Evolutionary conservation across 306 rosid species (phyloP), one percentile per base, ranked within the genome.

Genomic region (Biancaea sappan): DNA sequence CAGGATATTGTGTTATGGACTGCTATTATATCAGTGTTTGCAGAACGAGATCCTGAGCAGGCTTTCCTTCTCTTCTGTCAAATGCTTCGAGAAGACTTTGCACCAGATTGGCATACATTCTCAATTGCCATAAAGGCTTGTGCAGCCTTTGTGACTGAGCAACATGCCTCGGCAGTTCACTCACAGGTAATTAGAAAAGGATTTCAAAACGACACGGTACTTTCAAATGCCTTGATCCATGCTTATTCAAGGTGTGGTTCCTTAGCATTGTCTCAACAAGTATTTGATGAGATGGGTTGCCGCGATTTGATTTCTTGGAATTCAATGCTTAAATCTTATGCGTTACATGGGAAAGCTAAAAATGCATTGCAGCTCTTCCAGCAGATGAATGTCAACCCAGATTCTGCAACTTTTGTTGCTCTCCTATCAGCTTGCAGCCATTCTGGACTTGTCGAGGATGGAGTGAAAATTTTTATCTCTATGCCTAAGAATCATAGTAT

Each of bases 361-460:
- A 87, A 89, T 40, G 96, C 96, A 8, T 69, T 89, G 61, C 77
- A 83, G 58, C 87, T 94, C 62, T 94, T 89, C 75, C 72, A 68
- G 22, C 64, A 4, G 65, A 91, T 91, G 88, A 73, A 82, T 63
- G 2, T 84, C 16, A 32, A 7, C 34, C 94, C 98, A 41, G 97
- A 94, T 78, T 72, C 94, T 66, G 38, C 92, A 29, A 89, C 98
- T 48, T 91, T 94, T 46, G 94, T 94, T 16, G 84, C 98, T 26
- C 94, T 94, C 47, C 90, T 91, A 71, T 83, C 91, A 21, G 92
- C 97, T 52, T 94, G 98, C 76, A 89, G 96, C 80, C 97, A 94
- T 71, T 88, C 87, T 71, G 98, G 95, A 58, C 84, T 86, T 12
- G 88, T 94, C 35, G 89, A 85, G 41, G 88, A 88, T 82, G 98